A percentile compares a stretch with the other conserved stretches of the same genome.
Evolutionary conservation across 1,139 yeast species (phyloP).

Genomic region (Hemisphaericaspora lyxosophila): DNA sequence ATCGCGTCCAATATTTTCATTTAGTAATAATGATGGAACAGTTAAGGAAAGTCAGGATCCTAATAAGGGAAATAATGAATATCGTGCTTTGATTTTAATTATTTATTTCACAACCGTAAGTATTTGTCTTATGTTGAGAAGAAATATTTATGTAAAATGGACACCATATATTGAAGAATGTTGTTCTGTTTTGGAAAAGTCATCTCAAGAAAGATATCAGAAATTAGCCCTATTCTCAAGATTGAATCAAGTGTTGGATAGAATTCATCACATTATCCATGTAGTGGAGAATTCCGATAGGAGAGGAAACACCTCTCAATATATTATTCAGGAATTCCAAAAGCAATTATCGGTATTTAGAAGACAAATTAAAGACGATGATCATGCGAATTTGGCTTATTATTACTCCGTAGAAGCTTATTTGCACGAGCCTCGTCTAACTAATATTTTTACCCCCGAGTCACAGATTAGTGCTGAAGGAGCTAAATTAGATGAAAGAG

Average conservation of each 20-base stretch:
- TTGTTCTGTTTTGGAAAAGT: constrained; percentile 46
- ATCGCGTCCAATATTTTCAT: constrained; percentile 43
- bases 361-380: constrained; percentile 33
- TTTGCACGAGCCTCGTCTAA: constrained; percentile 61
- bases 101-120: constrained; percentile 53
- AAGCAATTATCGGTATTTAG: constrained; percentile 39
- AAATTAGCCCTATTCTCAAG: constrained; percentile 60
- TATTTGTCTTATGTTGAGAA: constrained; percentile 52
- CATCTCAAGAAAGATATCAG: constrained; percentile 28
- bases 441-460: constrained; percentile 23
- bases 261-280: constrained; percentile 55
- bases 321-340: constrained; percentile 43
- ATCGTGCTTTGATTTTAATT: constrained; percentile 44
- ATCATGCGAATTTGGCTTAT: constrained; percentile 49
- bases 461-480: constrained; percentile 8
- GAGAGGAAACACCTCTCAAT: constrained; percentile 25
- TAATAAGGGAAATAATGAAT: constrained; percentile 14
- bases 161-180: constrained; percentile 65
- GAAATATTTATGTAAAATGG: constrained; percentile 56
- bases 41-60: constrained; percentile 19
- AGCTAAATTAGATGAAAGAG: constrained; percentile 24
- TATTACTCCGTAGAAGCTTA: constrained; percentile 71
- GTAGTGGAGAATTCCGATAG: constrained; percentile 31
- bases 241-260: constrained; percentile 61
- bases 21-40: constrained; percentile 36